Evolutionary conservation across 257 asterid species (phyloP).

Genomic region (Plantago ovata): DNA sequence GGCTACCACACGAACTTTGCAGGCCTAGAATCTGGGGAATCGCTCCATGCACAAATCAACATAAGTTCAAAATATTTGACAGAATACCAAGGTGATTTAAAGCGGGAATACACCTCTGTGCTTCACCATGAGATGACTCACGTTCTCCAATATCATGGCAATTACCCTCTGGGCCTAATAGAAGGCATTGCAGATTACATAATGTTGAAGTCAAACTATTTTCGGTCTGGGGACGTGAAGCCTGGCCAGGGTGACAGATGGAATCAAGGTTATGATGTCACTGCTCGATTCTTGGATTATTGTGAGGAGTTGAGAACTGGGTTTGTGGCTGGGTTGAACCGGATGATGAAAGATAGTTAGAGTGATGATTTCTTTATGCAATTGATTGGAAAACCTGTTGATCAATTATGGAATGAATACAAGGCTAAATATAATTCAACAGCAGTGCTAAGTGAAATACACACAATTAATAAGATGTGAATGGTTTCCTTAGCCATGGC

Average conservation of each 20-base stretch:
- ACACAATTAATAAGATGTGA: too few relatives aligned
- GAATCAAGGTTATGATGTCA: conserved; percentile 48
- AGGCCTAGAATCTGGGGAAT: conserved; percentile 29
- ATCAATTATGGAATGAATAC: conserved; percentile 40
- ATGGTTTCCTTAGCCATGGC: too few relatives aligned
- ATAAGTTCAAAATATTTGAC: conserved; percentile 25
- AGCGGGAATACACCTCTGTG: conserved; percentile 35
- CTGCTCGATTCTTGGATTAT: conserved; percentile 46
- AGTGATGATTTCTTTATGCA: conserved; percentile 28
- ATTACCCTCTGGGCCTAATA: conserved; percentile 28
- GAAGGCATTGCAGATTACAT: conserved; percentile 45
- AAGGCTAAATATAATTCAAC: conserved; percentile 35
- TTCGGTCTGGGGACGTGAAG: conserved; percentile 21
- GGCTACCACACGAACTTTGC: conserved; percentile 28
- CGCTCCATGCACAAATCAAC: conserved; percentile 10
- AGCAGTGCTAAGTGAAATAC: too few relatives aligned
- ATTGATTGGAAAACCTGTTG: conserved; percentile 34
- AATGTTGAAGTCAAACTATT: conserved; percentile 25
- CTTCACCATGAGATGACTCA: conserved; percentile 44
- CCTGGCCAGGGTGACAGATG: conserved; percentile 36
- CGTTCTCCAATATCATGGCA: conserved; percentile 42
- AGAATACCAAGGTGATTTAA: conserved; percentile 30
- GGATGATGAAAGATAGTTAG: conserved; percentile 29
- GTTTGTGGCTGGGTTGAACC: conserved; percentile 36
- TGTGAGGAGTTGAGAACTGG: conserved; percentile 34